Evolutionary conservation across 1,284 basidiomycete genomes (phyloP), one percentile per base, ranked within the genome.

Genomic region (Moniliophthora roreri): DNA sequence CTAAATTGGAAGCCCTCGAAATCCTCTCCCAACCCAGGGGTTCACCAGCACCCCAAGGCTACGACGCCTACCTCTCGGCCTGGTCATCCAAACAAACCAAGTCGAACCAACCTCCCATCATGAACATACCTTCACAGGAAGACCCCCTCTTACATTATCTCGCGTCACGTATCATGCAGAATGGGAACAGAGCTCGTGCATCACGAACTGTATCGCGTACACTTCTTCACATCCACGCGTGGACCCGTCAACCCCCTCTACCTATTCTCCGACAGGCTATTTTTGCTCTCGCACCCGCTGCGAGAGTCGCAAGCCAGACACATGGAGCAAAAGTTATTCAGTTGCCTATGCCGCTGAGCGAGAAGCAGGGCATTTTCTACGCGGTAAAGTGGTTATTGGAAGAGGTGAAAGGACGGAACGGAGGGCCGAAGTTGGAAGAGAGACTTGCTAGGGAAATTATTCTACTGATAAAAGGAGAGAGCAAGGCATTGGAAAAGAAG

Each of bases 131-230:
- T 2, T 87, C 90, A 7, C 77, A 78, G 10, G 76, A 81, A 50
- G 91, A 94, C 67, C 93, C 92, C 0, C 75, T 93, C 3, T 77
- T 95, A 6, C 78, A 82, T 54, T 84, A 89, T 62, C 73, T 94
- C 52, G 79, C 89, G 1, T 85, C 85, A 18, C 69, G 75, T 51
- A 70, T 93, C 54, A 87, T 87, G 75, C 69, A 69, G 42, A 69
- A 89, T 65, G 93, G 93, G 20, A 76, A 84, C 57, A 84, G 88
- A 55, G 79, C 85, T 16, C 76, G 77, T 40, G 91, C 91, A 0
- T 70, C 81, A 2, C 79, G 77, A 39, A 74, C 74, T 41, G 78
- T 86, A 10, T 76, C 85, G 1, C 72, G 78, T 28, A 85, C 84
- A 55, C 80, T 95, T 21, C 70, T 87, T 15, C 76, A 84, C 65